Conservation (phyloP, 225 moss, liverwort and hornwort species). For the Polytrichum formosum region DNA sequence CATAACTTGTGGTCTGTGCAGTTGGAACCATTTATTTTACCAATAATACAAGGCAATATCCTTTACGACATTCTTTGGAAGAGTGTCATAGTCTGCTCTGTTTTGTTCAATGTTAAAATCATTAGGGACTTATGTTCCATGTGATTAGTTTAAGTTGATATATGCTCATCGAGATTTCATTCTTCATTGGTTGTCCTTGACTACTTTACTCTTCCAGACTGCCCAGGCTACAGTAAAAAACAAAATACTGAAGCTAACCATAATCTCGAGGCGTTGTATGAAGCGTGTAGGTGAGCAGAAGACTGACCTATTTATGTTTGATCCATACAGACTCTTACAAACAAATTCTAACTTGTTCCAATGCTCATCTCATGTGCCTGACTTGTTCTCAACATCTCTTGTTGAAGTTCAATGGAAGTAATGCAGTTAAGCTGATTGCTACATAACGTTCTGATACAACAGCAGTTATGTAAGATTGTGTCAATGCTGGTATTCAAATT, state of each 20-base stretch:
- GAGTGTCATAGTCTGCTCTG: background rate
- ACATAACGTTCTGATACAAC: no score
- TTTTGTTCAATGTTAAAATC: background rate
- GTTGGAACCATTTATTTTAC: conserved; percentile 69
- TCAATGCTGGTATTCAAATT: no score
- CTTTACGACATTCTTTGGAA: conserved; percentile 9
- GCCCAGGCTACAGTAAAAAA: conserved; percentile 35
- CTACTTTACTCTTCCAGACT: conserved; percentile 58
- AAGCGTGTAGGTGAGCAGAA: conserved; percentile 58
- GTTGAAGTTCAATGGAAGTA: no score
- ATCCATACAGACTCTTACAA: no score
- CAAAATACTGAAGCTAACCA: conserved; percentile 39
- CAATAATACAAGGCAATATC: conserved; percentile 79
- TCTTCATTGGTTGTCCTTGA: conserved; percentile 33
- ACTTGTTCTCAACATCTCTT: no score
- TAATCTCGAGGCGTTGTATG: conserved; percentile 64
- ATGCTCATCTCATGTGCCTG: no score
- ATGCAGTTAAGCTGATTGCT: no score
- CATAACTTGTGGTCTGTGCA: conserved; percentile 17
- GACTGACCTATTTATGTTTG: background rate
- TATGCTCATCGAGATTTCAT: background rate
- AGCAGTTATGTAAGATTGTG: no score
- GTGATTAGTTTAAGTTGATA: no score
- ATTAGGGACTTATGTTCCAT: no score
- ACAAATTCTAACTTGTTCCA: no score